These are phyloP conservation scores for Aspergillus funiculosus DNA, from an alignment of 495 filamentous ascomycete species.

Conservation along the genomic window DNA sequence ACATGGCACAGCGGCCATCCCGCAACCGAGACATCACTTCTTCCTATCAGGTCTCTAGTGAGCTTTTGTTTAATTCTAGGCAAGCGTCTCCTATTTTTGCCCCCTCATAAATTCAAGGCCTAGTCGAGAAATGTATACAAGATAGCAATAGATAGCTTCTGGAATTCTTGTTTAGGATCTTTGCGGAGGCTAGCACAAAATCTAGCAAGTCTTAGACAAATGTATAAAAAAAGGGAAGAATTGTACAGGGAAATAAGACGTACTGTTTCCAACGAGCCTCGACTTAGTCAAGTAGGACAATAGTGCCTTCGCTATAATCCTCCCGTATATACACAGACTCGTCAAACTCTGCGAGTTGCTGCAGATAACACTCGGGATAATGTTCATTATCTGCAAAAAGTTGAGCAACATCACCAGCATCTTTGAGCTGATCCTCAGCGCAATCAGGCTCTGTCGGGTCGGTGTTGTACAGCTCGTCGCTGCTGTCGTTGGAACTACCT, in stretches of 20 bases:
- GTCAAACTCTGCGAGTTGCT: conserved; percentile 30
- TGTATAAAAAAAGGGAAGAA: conserved; percentile 7
- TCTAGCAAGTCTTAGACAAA: conserved; percentile 17
- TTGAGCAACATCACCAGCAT: conserved; percentile 18
- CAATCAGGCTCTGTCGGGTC: conserved; percentile 21
- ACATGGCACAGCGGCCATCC: too few relatives aligned
- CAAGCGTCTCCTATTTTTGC: conserved; percentile 26
- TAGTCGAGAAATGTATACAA: conserved; percentile 29
- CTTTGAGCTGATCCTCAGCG: conserved; percentile 13
- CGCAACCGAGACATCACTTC: too few relatives aligned
- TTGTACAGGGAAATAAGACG: conserved; percentile 7
- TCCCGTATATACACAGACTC: conserved; percentile 31
- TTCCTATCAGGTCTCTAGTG: conserved; percentile 26
- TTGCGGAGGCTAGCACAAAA: conserved; percentile 24
- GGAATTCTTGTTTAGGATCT: conserved; percentile 20
- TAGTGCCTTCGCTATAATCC: conserved; percentile 29
- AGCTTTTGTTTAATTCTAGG: conserved; percentile 23
- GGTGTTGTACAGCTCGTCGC: too few relatives aligned
- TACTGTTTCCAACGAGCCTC: conserved; percentile 21
- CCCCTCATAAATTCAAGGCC: conserved; percentile 26
- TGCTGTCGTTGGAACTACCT: too few relatives aligned
- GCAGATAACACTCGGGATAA: conserved; percentile 32
- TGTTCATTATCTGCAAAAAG: conserved; percentile 29
- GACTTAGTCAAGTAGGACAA: conserved; percentile 24
- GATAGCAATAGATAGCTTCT: conserved; percentile 18